A percentile compares a stretch with the other conserved stretches of the same genome.
Evolutionary conservation across 176 grass and related monocot genomes (phyloP).

Genomic region (Miscanthus lutarioriparius): DNA sequence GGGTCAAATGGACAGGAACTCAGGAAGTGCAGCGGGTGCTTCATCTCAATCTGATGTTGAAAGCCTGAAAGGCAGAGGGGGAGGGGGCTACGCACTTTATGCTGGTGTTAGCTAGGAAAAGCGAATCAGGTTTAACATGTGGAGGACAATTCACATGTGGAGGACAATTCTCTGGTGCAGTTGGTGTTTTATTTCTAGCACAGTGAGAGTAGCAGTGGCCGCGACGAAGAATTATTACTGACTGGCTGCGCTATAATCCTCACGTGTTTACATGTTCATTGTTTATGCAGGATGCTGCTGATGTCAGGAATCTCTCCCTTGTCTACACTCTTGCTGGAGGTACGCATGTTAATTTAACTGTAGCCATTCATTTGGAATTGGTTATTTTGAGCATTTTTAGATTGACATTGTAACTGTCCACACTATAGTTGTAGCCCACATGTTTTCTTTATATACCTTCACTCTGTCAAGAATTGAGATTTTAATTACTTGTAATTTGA

Average conservation of each 20-base stretch:
- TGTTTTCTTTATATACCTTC: neutral
- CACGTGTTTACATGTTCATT: neutral
- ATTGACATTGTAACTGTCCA: neutral
- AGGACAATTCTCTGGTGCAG: neutral
- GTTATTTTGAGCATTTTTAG: slow-evolving; percentile 1
- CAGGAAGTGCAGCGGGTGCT: neutral
- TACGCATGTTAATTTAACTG: neutral
- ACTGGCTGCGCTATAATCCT: neutral
- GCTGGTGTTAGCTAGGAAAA: neutral
- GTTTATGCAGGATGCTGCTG: slow-evolving; percentile 59
- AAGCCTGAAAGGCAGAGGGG: neutral
- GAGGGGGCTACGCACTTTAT: neutral
- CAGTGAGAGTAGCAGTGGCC: neutral
- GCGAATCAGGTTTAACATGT: neutral
- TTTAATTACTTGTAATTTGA: neutral
- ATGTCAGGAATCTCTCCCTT: slow-evolving; percentile 90
- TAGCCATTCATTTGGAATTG: neutral
- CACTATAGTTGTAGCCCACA: neutral
- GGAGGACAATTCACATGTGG: neutral
- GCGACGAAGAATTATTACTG: neutral
- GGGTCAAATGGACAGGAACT: neutral
- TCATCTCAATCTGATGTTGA: neutral
- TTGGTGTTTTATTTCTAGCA: neutral
- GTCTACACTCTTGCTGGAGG: slow-evolving; percentile 91
- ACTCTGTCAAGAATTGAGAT: neutral